Conservation (phyloP, 2,329 filamentous ascomycete genomes). For the Endothia cerciana region DNA sequence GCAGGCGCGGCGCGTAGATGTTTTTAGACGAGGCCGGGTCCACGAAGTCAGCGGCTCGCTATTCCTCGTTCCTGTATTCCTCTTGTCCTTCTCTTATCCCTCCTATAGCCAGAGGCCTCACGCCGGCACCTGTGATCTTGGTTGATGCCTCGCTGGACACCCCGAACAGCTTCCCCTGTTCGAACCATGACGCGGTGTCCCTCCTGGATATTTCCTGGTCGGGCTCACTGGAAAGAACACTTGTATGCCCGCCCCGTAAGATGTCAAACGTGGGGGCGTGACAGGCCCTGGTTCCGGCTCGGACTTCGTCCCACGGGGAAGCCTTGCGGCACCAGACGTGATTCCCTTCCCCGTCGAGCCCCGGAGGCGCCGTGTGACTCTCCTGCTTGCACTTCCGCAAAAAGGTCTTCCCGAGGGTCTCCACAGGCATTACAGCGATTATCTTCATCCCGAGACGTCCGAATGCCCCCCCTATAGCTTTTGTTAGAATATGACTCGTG, state of each 20-base stretch:
- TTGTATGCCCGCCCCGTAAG: neutral
- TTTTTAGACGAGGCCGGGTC: too few relatives aligned
- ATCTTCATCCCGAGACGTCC: neutral
- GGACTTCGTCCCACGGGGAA: neutral
- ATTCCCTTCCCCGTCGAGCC: neutral
- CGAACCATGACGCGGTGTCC: neutral
- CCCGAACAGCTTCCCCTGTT: neutral
- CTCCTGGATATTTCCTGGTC: neutral
- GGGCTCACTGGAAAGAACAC: neutral
- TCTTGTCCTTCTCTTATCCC: too few relatives aligned
- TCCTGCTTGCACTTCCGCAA: neutral
- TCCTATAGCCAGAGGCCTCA: too few relatives aligned
- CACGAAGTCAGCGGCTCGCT: too few relatives aligned
- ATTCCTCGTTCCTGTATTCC: too few relatives aligned
- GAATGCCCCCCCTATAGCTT: neutral
- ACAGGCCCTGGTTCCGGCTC: neutral
- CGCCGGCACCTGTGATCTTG: neutral
- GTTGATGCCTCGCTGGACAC: neutral
- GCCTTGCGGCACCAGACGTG: neutral
- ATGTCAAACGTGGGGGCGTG: neutral
- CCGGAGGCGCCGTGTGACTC: neutral
- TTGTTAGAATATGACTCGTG: neutral
- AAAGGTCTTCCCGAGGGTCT: neutral
- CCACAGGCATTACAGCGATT: neutral
- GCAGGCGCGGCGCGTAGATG: too few relatives aligned